Percentiles rank a stretch among this genome's conserved stretches.
Evolutionary conservation across 768 basidiomycete species (phyloP).

Genomic region (Leccinellum albellum): DNA sequence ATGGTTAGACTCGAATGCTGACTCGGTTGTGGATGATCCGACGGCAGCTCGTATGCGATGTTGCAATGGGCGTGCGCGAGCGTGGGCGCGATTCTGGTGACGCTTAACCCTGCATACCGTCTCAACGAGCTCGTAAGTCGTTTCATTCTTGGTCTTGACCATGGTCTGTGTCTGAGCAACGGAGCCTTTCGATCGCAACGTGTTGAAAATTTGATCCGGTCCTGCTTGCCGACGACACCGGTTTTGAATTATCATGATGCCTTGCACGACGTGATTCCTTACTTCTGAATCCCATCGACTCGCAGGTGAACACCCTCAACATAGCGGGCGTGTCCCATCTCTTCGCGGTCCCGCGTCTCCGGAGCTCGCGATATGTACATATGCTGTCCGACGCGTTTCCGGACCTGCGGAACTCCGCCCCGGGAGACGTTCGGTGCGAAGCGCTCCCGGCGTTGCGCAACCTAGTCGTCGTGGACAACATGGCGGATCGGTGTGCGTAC

Average conservation of each 20-base stretch:
- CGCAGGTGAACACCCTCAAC: constrained; percentile 58
- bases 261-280: too few relatives aligned
- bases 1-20: neutral
- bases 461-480: constrained; percentile 66
- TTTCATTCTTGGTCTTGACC: neutral
- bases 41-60: constrained; percentile 65
- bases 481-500: constrained; percentile 38
- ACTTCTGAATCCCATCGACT: neutral
- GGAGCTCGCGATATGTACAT: constrained; percentile 59
- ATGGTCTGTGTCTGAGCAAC: neutral
- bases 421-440: constrained; percentile 56
- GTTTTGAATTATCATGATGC: neutral
- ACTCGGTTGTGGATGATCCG: neutral
- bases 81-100: constrained; percentile 78
- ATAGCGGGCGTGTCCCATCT: constrained; percentile 66
- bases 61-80: constrained; percentile 86
- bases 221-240: too few relatives aligned
- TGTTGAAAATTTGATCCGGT: neutral
- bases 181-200: neutral
- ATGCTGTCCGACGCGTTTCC: constrained; percentile 58
- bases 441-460: constrained; percentile 59
- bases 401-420: constrained; percentile 43
- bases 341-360: constrained; percentile 67
- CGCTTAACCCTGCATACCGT: constrained; percentile 80
- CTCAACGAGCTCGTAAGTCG: constrained; percentile 60